Conservation (phyloP, 345 rosid species). For the Theobroma cacao region DNA sequence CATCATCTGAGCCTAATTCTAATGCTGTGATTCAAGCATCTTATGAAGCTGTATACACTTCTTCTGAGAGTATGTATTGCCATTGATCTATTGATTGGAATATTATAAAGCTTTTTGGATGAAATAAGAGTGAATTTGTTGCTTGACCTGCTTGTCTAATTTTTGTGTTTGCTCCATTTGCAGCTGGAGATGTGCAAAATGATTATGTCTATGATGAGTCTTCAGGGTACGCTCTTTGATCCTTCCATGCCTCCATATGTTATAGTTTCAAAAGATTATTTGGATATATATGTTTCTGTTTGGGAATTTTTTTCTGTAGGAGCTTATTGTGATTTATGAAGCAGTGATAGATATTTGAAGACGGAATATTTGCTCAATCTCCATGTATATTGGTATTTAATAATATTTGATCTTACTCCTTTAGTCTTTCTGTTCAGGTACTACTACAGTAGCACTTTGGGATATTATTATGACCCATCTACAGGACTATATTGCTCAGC, state of each 20-base stretch:
- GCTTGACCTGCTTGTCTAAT: not conserved
- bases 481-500: conserved; percentile 81
- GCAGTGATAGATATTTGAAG: not conserved
- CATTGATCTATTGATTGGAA: not conserved
- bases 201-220: conserved; percentile 86
- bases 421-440: conserved; percentile 43
- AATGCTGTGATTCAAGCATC: conserved; percentile 31
- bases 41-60: conserved; percentile 19
- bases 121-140: not conserved
- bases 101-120: not conserved
- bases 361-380: not conserved
- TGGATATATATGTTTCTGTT: not conserved
- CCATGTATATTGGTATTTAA: not conserved
- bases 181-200: conserved; percentile 56
- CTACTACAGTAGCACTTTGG: conserved; percentile 89
- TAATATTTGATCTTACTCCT: not conserved
- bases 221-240: conserved; percentile 61
- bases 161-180: conserved; percentile 21
- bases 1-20: conserved; percentile 35
- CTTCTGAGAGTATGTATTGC: conserved; percentile 36
- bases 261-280: not conserved
- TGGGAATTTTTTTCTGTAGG: not conserved
- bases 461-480: conserved; percentile 85
- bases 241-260: not conserved
- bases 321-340: not conserved